Percentiles rank a stretch among this genome's conserved stretches.
Evolutionary conservation across 75 land plant genomes (phyloP).

Genomic region (Ceratopteris richardii): DNA sequence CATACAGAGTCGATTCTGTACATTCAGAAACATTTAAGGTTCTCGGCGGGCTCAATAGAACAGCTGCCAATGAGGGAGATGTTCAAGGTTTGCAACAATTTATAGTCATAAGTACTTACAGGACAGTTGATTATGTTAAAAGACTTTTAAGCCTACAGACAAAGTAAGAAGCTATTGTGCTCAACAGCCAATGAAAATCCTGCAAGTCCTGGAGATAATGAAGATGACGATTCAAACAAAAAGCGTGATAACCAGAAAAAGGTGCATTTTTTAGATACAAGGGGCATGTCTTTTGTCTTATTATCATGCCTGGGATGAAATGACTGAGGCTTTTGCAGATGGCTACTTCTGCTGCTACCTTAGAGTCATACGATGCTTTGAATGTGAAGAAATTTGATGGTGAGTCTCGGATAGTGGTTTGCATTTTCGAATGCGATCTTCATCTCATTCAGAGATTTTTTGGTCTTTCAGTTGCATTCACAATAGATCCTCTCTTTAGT

Average conservation of each 20-base stretch:
- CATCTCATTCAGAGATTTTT: not conserved
- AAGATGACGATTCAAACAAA: not conserved
- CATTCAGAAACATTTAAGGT: constrained; percentile 91
- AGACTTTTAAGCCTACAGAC: no score
- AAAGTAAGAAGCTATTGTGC: no score
- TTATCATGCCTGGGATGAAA: no score
- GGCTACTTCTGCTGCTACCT: constrained; percentile 48
- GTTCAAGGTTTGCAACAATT: constrained; percentile 17
- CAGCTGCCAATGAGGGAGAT: constrained; percentile 43
- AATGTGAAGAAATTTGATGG: constrained; percentile 97
- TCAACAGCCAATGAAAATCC: constrained; percentile 2
- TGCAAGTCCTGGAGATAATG: not conserved
- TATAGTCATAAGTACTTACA: no score
- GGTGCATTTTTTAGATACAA: no score
- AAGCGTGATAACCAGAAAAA: constrained; percentile 50
- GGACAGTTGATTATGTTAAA: no score
- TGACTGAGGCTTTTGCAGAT: constrained; percentile 26
- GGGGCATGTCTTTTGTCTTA: no score
- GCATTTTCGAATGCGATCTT: not conserved
- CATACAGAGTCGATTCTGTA: constrained; percentile 80
- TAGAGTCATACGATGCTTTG: constrained; percentile 85
- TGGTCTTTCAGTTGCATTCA: constrained; percentile 60
- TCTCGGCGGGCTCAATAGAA: constrained; percentile 88
- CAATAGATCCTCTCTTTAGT: constrained; percentile 93
- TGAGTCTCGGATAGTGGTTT: constrained; percentile 8